A percentile compares a stretch with the other conserved stretches of the same genome.
These are phyloP conservation scores for Selaginella tamariscina DNA, from an alignment of 75 land plant genomes.

Conservation along the genomic window DNA sequence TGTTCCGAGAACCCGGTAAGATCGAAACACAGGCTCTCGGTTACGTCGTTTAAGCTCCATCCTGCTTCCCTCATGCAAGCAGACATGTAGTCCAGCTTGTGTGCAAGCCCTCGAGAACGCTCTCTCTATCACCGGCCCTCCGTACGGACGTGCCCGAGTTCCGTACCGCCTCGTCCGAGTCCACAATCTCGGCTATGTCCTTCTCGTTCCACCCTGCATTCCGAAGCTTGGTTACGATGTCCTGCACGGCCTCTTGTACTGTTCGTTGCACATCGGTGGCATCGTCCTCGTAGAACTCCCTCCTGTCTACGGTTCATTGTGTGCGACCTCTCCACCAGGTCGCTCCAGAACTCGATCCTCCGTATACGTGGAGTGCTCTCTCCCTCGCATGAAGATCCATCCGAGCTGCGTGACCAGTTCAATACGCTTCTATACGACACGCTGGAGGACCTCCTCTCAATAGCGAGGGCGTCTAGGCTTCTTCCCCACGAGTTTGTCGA, in stretches of 20 bases:
- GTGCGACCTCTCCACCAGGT: constrained; percentile 39
- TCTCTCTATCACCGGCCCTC: background rate
- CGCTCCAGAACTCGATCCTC: constrained; percentile 90
- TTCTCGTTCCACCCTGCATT: background rate
- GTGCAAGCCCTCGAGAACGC: background rate
- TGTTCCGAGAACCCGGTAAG: background rate
- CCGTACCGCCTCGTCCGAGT: background rate
- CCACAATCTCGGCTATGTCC: background rate
- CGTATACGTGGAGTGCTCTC: constrained; percentile 20
- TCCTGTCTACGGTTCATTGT: background rate
- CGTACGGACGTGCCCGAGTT: background rate
- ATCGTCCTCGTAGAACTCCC: background rate
- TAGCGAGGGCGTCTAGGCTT: constrained; percentile 29
- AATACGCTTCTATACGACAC: background rate
- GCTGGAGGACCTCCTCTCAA: background rate
- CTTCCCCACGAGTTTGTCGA: constrained; percentile 35
- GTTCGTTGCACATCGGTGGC: background rate
- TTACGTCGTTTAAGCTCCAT: background rate
- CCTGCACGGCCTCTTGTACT: background rate
- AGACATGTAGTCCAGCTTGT: background rate
- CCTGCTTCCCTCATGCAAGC: background rate
- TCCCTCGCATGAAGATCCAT: background rate
- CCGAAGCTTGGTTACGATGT: background rate
- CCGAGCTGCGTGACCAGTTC: background rate
- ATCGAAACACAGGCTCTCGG: background rate